Conservation (phyloP, 495 filamentous ascomycete species). For the Staphylotrichum tortipilum region DNA sequence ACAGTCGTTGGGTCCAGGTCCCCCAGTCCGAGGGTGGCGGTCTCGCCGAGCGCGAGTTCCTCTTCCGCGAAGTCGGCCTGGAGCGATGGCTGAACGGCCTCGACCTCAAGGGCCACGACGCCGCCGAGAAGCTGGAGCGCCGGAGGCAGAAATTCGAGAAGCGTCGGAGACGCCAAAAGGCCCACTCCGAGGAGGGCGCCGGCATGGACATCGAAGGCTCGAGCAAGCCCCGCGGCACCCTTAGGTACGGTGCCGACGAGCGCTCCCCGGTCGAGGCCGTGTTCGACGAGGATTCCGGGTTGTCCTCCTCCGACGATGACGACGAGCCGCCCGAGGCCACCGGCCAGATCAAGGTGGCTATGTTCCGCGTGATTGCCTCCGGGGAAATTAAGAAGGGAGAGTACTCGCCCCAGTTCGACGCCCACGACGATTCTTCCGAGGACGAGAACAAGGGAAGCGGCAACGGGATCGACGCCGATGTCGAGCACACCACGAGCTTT, state of each 20-base stretch:
- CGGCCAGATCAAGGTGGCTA: slow-evolving; percentile 95
- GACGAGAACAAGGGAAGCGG: slow-evolving; percentile 39
- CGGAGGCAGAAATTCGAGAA: slow-evolving; percentile 82
- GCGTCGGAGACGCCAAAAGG: slow-evolving; percentile 60
- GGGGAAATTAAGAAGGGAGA: slow-evolving; percentile 96
- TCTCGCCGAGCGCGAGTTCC: slow-evolving; percentile 90
- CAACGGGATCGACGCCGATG: slow-evolving; percentile 49
- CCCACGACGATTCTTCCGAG: slow-evolving; percentile 83
- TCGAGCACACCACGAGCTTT: slow-evolving; percentile 98
- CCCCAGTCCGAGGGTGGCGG: slow-evolving; percentile 85
- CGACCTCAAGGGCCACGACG: slow-evolving; percentile 81
- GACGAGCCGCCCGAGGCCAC: slow-evolving; percentile 89
- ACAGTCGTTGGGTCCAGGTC: slow-evolving; percentile 93
- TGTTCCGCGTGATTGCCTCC: slow-evolving; percentile 91
- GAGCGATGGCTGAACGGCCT: slow-evolving; percentile 94
- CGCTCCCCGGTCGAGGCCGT: slow-evolving; percentile 64
- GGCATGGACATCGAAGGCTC: slow-evolving; percentile 41
- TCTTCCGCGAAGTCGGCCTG: slow-evolving; percentile 94
- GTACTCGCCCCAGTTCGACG: slow-evolving; percentile 96
- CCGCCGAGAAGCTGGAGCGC: slow-evolving; percentile 76
- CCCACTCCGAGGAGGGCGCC: slow-evolving; percentile 39
- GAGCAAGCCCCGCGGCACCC: slow-evolving; percentile 41
- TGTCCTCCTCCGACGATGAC: slow-evolving; percentile 71
- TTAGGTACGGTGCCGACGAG: slow-evolving; percentile 69
- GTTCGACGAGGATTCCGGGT: slow-evolving; percentile 62